Conservation (phyloP, 352 stramenopile species). For the Halophytophthora polymorphica region DNA sequence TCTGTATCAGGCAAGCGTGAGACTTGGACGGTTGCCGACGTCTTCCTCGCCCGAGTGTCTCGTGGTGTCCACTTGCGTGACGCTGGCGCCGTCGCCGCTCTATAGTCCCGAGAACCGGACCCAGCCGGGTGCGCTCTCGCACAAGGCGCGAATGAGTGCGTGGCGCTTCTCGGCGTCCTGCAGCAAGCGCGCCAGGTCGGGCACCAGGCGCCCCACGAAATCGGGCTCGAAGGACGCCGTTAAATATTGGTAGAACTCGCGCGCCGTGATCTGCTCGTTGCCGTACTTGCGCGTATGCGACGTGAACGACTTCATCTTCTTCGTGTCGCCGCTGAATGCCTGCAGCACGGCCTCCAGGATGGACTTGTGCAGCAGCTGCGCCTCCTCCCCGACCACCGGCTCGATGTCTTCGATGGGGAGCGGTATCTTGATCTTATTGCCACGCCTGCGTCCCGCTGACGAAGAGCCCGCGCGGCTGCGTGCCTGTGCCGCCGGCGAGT, state of each 20-base stretch:
- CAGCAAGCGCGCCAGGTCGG: constrained; percentile 77
- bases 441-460: constrained; percentile 39
- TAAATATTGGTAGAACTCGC: constrained; percentile 90
- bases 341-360: constrained; percentile 76
- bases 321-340: constrained; percentile 67
- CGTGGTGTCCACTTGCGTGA: not conserved
- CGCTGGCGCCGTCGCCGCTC: constrained; percentile 1
- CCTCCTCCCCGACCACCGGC: constrained; percentile 78
- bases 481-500: constrained; percentile 31
- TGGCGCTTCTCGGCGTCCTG: constrained; percentile 85
- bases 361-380: constrained; percentile 77
- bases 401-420: constrained; percentile 77
- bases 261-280: constrained; percentile 79
- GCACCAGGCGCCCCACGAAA: constrained; percentile 82
- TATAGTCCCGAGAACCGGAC: constrained; percentile 81
- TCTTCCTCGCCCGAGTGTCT: not conserved
- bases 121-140: constrained; percentile 80
- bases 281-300: constrained; percentile 84
- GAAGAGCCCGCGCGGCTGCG: constrained; percentile 25
- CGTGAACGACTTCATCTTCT: constrained; percentile 87
- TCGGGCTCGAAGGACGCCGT: constrained; percentile 85
- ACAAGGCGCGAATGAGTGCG: constrained; percentile 77
- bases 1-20: not conserved
- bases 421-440: constrained; percentile 38
- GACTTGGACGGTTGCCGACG: not conserved